Evolutionary conservation across 768 basidiomycete genomes (phyloP).

Genomic region (Lanmaoa pseudosensibilis): DNA sequence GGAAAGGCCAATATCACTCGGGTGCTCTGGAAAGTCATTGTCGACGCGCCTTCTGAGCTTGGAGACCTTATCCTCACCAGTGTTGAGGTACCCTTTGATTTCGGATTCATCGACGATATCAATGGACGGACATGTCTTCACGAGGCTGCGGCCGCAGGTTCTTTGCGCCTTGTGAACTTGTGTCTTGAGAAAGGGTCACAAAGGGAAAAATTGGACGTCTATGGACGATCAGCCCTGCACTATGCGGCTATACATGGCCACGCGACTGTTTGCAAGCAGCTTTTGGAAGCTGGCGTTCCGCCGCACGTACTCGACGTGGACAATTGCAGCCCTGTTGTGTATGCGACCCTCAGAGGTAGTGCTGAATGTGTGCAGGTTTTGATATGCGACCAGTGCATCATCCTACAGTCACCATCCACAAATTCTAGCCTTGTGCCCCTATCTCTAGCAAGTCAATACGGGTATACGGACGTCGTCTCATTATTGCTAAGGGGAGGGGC

Average conservation of each 20-base stretch:
- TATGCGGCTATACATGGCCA: slow-evolving; percentile 96
- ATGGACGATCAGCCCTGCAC: slow-evolving; percentile 91
- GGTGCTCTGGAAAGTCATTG: slow-evolving; percentile 92
- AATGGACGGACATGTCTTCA: slow-evolving; percentile 94
- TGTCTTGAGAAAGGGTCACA: slow-evolving; percentile 74
- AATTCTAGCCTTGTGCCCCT: slow-evolving; percentile 79
- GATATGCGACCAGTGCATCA: slow-evolving; percentile 67
- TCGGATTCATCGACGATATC: slow-evolving; percentile 92
- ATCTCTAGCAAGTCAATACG: slow-evolving; percentile 87
- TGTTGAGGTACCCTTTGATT: slow-evolving; percentile 74
- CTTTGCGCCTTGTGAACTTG: slow-evolving; percentile 70
- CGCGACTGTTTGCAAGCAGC: slow-evolving; percentile 65
- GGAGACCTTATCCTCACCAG: slow-evolving; percentile 74
- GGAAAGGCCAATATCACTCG: slow-evolving; percentile 74
- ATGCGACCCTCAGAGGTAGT: slow-evolving; percentile 86
- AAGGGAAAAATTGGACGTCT: slow-evolving; percentile 78
- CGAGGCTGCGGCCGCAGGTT: slow-evolving; percentile 87
- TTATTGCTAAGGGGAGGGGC: slow-evolving; percentile 79
- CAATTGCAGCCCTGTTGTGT: slow-evolving; percentile 91
- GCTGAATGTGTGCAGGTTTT: slow-evolving; percentile 83
- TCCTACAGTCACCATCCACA: slow-evolving; percentile 54
- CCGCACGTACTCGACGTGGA: slow-evolving; percentile 83
- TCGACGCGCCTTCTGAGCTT: slow-evolving; percentile 73
- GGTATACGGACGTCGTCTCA: slow-evolving; percentile 79
- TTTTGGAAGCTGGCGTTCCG: slow-evolving; percentile 68